Base-by-base conservation (phyloP, 2,329 filamentous ascomycete genomes). In the Calonectria multiphialidica region DNA sequence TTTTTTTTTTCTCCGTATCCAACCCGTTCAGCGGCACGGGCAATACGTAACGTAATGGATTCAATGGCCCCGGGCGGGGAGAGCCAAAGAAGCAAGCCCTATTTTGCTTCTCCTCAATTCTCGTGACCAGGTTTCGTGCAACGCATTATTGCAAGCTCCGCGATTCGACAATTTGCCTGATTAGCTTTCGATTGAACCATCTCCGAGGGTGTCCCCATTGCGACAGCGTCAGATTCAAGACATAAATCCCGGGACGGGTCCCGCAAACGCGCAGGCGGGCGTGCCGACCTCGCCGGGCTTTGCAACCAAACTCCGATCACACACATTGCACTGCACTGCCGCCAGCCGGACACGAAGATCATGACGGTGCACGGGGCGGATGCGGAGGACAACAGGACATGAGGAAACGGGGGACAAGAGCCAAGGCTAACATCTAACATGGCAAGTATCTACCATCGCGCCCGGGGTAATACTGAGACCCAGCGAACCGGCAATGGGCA, bases 31-130 rank as follows among this genome's bases (percentile, higher is more conserved):
- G 63, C 42, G 50, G 47, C 68, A 57, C 40, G 33, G 68, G 53
- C 30, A 73, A 50, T 69, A 40, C 68, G 70, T 79, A 82, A 79
- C 76, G 79, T 81, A 82, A 81, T 75, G 68, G 75, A 75, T 75
- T 72, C 72, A 57, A 50, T 42, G 53, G 64, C 77, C 74, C 64
- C 53, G 67, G 64, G 64, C 71, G 71, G 67, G 67, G 71, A 72
- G 50, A 66, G 44, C 45, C 50, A 70, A 72, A 70, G 40, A 49
- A 70, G 55, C 59, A 70, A 70, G 65, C 66, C 63, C 45, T 71
- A 73, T 67, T 74, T 71, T 59, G 63, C 69, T 61, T 68, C 74
- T 68, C 70, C 72, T 72, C 70, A 69, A 71, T 72, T 66, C 75
- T 72, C 70, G 72, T 79, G 74, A 77, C 72, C 75, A 63, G 45